Conservation (phyloP, 2,329 filamentous ascomycete genomes). For the Fusarium tanahbumbuense region DNA sequence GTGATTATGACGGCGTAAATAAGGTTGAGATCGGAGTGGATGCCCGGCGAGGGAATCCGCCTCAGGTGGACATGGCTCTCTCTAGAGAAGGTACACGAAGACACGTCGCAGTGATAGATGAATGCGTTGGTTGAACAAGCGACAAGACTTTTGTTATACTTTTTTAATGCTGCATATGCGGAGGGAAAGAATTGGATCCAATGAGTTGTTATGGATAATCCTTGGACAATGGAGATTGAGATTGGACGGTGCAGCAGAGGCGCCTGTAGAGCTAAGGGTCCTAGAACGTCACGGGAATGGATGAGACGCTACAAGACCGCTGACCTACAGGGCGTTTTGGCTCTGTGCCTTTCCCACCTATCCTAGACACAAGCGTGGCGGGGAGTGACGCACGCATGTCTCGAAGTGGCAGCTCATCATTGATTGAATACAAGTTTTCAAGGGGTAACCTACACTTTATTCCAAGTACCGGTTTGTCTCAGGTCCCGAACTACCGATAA, state of each 20-base stretch:
- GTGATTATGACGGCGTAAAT: slow-evolving; percentile 23
- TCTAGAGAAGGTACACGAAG: slow-evolving; percentile 2
- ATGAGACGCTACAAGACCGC: slow-evolving; percentile 26
- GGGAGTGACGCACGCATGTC: slow-evolving; percentile 40
- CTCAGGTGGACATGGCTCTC: slow-evolving; percentile 41
- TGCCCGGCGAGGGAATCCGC: slow-evolving; percentile 37
- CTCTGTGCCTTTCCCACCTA: slow-evolving; percentile 35
- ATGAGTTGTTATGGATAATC: not conserved
- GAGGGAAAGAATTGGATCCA: slow-evolving; percentile 31
- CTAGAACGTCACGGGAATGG: slow-evolving; percentile 34
- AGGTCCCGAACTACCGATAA: slow-evolving; percentile 29
- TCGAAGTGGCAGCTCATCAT: slow-evolving; percentile 23
- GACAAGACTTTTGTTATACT: slow-evolving; percentile 9
- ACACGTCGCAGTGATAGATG: slow-evolving; percentile 8
- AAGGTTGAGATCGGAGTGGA: slow-evolving; percentile 29
- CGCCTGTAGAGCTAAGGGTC: slow-evolving; percentile 25
- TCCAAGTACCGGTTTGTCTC: slow-evolving; percentile 27
- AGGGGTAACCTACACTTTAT: slow-evolving; percentile 14
- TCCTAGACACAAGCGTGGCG: slow-evolving; percentile 32
- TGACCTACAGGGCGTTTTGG: slow-evolving; percentile 27
- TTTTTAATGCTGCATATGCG: slow-evolving; percentile 32
- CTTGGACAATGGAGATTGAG: slow-evolving; percentile 14
- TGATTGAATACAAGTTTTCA: slow-evolving; percentile 23
- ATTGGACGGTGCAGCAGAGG: not conserved
- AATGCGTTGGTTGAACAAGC: slow-evolving; percentile 17